Base-by-base conservation (phyloP, 371 early-diverging fungal genomes). In the Mortierella sp. region DNA sequence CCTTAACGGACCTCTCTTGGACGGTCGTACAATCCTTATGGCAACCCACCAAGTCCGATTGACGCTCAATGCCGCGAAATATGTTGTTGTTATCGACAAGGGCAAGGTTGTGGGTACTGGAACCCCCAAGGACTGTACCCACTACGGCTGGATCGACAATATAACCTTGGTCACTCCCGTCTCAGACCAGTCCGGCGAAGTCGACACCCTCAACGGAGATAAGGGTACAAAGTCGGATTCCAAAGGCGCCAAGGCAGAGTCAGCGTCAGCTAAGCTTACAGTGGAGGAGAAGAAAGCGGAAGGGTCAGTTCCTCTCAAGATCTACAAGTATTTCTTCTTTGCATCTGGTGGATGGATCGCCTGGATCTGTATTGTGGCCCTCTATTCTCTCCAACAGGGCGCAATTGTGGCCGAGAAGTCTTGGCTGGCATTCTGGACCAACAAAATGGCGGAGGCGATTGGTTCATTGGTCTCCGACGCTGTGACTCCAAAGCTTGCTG, bases 41-140 rank as follows among this genome's bases (percentile, higher is more conserved):
- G 96, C 97, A 2, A 97, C 98, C 0, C 98, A 99, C 84, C 96
- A 97, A 58, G 94, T 97, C 2, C 89, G 91, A 7, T 90, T 97
- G 77, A 95, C 97, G 58, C 81, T 98, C 31, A 89, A 88, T n/a
- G 89, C 92, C 45, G 91, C 94, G 50, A 88, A 90, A 60, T 91
- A 90, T 52, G 88, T 97, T 14, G 94, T 96, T 0, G 92, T 94
- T n/a, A 57, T 98, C 72, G 80, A 91, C n/a, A 88, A 91, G 50
- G 97, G 97, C 24, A 83, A 87, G 26, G 79, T 90, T n/a, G 75
- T 88, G 7, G 74, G 89, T 11, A 75, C 75, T 44, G 93, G 93
- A 16, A 81, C 85, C 10, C 92, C 91, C 6, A 52, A 80, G 45
- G 89, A 88, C n/a, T 88, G 88, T 8, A 75, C 91, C 45, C 81